Conservation (phyloP, 495 filamentous ascomycete species). For the Ramalina intermedia region DNA sequence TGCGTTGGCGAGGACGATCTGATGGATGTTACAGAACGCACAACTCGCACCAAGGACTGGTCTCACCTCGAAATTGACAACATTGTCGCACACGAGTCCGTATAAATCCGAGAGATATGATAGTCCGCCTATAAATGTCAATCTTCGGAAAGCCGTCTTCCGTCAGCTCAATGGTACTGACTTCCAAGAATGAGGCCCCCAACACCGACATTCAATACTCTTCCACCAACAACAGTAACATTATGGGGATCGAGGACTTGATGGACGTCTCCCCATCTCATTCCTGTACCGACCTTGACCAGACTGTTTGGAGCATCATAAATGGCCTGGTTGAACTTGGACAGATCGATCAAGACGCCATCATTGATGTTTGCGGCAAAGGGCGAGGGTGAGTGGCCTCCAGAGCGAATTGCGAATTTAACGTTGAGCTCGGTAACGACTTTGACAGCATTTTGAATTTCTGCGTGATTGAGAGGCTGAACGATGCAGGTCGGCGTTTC, state of each 20-base stretch:
- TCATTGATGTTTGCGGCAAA: constrained; percentile 8
- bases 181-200: constrained; percentile 32
- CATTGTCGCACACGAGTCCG: constrained; percentile 30
- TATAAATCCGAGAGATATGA: constrained; percentile 26
- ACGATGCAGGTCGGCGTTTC: constrained; percentile 24
- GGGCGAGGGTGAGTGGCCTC: constrained; percentile 25
- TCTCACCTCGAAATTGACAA: constrained; percentile 29
- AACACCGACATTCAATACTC: constrained; percentile 24
- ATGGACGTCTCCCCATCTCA: constrained; percentile 24
- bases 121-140: constrained; percentile 13
- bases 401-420: constrained; percentile 33
- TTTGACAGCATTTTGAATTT: constrained; percentile 20
- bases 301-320: constrained; percentile 9
- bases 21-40: constrained; percentile 5
- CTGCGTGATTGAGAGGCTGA: constrained; percentile 18
- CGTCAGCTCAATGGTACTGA: constrained; percentile 8
- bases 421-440: constrained; percentile 12
- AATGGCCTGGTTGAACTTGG: constrained; percentile 10
- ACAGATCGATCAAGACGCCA: constrained; percentile 12
- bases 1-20: constrained; percentile 22
- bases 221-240: constrained; percentile 24
- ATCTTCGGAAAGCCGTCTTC: not conserved
- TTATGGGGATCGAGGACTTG: constrained; percentile 18
- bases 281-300: constrained; percentile 21
- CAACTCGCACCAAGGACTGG: not conserved